phyloP scores from a whole-genome alignment of 306 rosid genomes.

The Oemleria cerasiformis region DNA sequence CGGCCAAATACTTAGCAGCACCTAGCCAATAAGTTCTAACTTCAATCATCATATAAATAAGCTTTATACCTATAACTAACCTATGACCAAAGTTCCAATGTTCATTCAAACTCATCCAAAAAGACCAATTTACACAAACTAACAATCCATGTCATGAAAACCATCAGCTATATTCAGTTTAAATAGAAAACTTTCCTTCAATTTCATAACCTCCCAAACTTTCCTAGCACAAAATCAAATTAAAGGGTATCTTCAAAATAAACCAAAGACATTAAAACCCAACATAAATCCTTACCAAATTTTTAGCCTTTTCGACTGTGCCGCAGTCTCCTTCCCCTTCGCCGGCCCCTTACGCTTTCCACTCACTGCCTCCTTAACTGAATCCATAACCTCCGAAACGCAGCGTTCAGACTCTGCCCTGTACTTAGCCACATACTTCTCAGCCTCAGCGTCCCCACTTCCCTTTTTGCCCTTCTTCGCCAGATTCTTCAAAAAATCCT shows the following conservation, averaged over 20 bases:
- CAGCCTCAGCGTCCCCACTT: conserved; percentile 60
- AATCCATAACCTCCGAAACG: conserved; percentile 58
- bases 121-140: neutral
- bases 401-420: conserved; percentile 78
- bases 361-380: conserved; percentile 64
- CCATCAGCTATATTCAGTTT: neutral
- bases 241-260: neutral
- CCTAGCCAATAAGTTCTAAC: neutral
- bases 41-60: neutral
- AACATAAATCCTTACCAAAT: conserved; percentile 54
- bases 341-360: conserved; percentile 55
- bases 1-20: neutral
- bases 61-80: neutral
- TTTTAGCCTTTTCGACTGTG: conserved; percentile 57
- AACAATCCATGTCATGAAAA: neutral
- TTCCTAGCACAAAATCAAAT: neutral
- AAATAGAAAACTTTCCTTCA: neutral
- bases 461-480: conserved; percentile 86
- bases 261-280: neutral
- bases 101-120: neutral
- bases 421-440: conserved; percentile 79
- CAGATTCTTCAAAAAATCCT: conserved; percentile 67
- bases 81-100: neutral
- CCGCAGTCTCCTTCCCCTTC: neutral
- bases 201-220: neutral